Percentiles rank a stretch among this genome's conserved stretches.
phyloP scores from a whole-genome alignment of 1,139 yeast species.

The Yamadazyma triangularis region DNA sequence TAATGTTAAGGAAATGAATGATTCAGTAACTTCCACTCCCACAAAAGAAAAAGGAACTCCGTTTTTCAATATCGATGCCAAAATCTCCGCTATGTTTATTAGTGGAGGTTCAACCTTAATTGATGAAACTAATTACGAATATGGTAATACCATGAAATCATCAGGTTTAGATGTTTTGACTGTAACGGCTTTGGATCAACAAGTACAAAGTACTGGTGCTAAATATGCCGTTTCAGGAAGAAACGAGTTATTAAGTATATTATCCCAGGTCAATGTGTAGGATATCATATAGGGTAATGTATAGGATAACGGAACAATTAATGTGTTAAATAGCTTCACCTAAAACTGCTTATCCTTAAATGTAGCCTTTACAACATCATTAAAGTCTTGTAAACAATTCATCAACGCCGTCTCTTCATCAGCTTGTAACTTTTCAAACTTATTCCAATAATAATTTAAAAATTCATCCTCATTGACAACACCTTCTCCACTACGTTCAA shows the following conservation, averaged over 20 bases:
- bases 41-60: slow-evolving; percentile 6
- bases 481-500: slow-evolving; percentile 43
- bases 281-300: too few species aligned
- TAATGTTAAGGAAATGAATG: slow-evolving; percentile 15
- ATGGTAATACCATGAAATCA: slow-evolving; percentile 45
- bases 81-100: slow-evolving; percentile 42
- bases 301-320: too few species aligned
- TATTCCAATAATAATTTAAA: slow-evolving; percentile 52
- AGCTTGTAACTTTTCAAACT: slow-evolving; percentile 38
- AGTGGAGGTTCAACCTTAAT: slow-evolving; percentile 69
- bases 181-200: slow-evolving; percentile 48
- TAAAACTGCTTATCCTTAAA: slow-evolving; percentile 30
- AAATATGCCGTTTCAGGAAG: slow-evolving; percentile 69
- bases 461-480: slow-evolving; percentile 54
- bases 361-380: slow-evolving; percentile 43
- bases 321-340: too few species aligned
- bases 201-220: slow-evolving; percentile 54
- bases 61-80: slow-evolving; percentile 1
- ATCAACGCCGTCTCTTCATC: slow-evolving; percentile 40
- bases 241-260: slow-evolving; percentile 62
- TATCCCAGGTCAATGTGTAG: slow-evolving; percentile 19
- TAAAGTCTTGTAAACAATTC: slow-evolving; percentile 51
- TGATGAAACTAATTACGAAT: slow-evolving; percentile 67
- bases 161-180: slow-evolving; percentile 47
- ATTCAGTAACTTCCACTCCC: slow-evolving; percentile 10